Conservation (phyloP, 768 basidiomycete species). For the Krasilnikovozyma curviuscula region DNA sequence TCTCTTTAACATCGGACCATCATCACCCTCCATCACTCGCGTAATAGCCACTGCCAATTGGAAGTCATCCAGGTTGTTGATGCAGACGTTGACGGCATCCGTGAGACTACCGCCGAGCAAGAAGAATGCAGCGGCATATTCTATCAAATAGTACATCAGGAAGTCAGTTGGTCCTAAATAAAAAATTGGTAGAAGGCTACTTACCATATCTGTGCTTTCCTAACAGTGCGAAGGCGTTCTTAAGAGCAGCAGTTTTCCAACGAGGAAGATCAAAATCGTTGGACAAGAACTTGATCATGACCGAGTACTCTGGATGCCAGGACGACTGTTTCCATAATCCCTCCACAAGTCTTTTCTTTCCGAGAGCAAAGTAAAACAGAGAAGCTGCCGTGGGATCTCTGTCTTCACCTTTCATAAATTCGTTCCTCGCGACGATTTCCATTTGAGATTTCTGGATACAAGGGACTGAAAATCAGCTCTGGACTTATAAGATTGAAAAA, state of each 20-base stretch:
- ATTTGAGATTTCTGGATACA: conserved; percentile 48
- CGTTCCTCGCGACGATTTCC: conserved; percentile 74
- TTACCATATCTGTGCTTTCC: conserved; percentile 78
- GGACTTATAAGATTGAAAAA: conserved; percentile 5
- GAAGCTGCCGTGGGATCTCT: conserved; percentile 80
- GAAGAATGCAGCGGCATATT: conserved; percentile 98
- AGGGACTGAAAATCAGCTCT: not conserved
- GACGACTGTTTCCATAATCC: conserved; percentile 89
- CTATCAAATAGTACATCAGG: conserved; percentile 29
- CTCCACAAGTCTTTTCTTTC: conserved; percentile 77
- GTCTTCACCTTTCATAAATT: conserved; percentile 69
- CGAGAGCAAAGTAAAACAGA: conserved; percentile 82
- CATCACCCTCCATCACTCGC: conserved; percentile 59
- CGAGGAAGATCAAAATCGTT: conserved; percentile 70
- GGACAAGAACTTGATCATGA: conserved; percentile 77
- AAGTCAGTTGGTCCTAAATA: not conserved
- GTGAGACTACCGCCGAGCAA: conserved; percentile 68
- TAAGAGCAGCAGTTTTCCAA: conserved; percentile 82
- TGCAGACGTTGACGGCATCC: conserved; percentile 78
- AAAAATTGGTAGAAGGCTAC: conserved; percentile 18
- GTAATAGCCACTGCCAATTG: conserved; percentile 77
- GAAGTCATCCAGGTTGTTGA: conserved; percentile 72
- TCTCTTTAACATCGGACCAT: conserved; percentile 52
- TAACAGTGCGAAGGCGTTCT: conserved; percentile 85
- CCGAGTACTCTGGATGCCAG: conserved; percentile 72